These are phyloP conservation scores for Fallopia convolvulus DNA, from an alignment of 148 eudicot genomes.

Conservation along the genomic window DNA sequence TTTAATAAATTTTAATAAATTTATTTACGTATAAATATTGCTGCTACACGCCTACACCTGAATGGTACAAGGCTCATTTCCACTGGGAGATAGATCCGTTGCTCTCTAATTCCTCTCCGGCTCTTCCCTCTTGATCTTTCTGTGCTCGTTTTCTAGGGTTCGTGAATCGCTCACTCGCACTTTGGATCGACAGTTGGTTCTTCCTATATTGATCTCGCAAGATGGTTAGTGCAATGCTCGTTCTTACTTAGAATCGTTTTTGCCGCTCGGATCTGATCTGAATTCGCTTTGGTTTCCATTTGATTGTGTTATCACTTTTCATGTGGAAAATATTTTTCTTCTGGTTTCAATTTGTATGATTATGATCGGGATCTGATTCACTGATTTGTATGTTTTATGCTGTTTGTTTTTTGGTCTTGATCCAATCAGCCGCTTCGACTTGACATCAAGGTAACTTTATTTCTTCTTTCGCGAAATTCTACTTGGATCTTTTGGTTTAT, in stretches of 20 bases:
- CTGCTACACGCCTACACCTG: not conserved
- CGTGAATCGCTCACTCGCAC: not conserved
- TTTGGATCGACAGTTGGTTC: not conserved
- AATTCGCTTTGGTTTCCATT: not conserved
- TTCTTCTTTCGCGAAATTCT: not conserved
- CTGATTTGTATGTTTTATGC: not conserved
- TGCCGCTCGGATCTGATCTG: slow-evolving; percentile 11
- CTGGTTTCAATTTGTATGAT: not conserved
- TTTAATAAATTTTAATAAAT: not conserved
- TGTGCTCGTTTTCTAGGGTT: slow-evolving; percentile 7
- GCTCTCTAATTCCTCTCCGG: not conserved
- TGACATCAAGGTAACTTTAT: slow-evolving; percentile 11
- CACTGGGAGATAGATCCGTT: slow-evolving; percentile 12
- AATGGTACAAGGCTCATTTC: not conserved
- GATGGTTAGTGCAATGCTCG: slow-evolving; percentile 13
- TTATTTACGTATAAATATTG: not conserved
- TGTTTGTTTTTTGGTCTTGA: slow-evolving; percentile 2
- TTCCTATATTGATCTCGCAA: slow-evolving; percentile 2
- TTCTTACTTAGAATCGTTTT: not conserved
- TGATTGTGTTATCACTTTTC: not conserved
- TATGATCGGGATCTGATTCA: slow-evolving; percentile 9
- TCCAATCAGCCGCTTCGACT: slow-evolving; percentile 15
- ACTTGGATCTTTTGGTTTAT: not conserved
- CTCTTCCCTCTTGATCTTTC: not conserved
- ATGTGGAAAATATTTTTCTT: not conserved